phyloP scores from a whole-genome alignment of 441 rosid genomes.

The Pelargonium fulgidum region DNA sequence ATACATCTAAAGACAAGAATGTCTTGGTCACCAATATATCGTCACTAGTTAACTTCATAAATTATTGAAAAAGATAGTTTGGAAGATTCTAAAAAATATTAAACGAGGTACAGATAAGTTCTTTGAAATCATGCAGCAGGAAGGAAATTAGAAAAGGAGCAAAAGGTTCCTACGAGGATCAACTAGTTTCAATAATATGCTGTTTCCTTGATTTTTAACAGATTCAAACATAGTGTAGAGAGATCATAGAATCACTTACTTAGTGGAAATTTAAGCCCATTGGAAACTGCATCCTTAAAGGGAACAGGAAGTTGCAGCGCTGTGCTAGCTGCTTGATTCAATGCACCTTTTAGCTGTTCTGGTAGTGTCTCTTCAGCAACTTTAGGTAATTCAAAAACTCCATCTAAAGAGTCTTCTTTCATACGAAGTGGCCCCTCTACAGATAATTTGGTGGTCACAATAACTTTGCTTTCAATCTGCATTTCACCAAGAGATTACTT shows the following conservation, averaged over 20 bases:
- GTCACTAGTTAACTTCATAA: too few relatives aligned
- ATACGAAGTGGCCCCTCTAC: slow-evolving; percentile 84
- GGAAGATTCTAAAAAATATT: too few relatives aligned
- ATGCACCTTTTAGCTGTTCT: slow-evolving; percentile 64
- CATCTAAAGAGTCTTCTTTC: slow-evolving; percentile 82
- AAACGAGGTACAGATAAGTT: too few relatives aligned
- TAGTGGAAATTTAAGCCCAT: slow-evolving; percentile 67
- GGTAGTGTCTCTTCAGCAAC: slow-evolving; percentile 72
- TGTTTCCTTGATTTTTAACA: background rate
- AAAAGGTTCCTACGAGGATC: background rate
- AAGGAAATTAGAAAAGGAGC: background rate
- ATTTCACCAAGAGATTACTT: slow-evolving; percentile 20
- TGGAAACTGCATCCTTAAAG: slow-evolving; percentile 50
- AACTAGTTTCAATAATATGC: background rate
- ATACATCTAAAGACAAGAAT: too few relatives aligned
- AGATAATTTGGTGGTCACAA: slow-evolving; percentile 48
- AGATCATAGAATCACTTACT: slow-evolving; percentile 37
- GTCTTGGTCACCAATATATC: too few relatives aligned
- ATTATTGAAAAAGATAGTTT: too few relatives aligned
- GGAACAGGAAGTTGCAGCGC: slow-evolving; percentile 73
- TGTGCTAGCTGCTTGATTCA: slow-evolving; percentile 54
- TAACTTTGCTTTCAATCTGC: slow-evolving; percentile 76
- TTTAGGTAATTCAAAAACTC: slow-evolving; percentile 61
- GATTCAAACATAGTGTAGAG: slow-evolving; percentile 1
- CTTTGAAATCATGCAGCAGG: too few relatives aligned